A percentile compares a stretch with the other conserved stretches of the same genome.
These are phyloP conservation scores for Bretschneidera sinensis DNA, from an alignment of 345 rosid genomes.

Conservation along the genomic window DNA sequence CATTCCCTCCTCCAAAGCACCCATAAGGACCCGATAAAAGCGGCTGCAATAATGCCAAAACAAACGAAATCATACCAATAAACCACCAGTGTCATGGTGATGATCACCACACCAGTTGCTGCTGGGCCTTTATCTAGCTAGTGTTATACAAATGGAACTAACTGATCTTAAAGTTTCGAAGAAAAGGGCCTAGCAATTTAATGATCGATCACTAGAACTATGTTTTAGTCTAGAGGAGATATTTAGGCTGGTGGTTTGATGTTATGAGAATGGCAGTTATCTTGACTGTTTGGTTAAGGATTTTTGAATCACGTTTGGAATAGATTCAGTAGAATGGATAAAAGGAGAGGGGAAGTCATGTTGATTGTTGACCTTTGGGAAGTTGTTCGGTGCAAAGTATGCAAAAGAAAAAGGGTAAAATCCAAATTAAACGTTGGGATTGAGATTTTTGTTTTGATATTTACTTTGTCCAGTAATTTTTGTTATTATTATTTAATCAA, in stretches of 20 bases:
- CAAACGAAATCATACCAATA: constrained; percentile 78
- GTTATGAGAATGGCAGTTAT: constrained; percentile 33
- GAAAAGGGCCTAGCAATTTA: not conserved
- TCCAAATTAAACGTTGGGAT: too few relatives aligned
- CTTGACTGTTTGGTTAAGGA: constrained; percentile 31
- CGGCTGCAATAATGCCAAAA: constrained; percentile 59
- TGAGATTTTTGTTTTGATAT: too few relatives aligned
- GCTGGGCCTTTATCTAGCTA: too few relatives aligned
- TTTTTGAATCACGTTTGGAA: not conserved
- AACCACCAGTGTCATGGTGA: constrained; percentile 48
- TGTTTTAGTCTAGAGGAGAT: not conserved
- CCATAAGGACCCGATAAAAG: constrained; percentile 54
- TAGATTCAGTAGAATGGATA: too few relatives aligned
- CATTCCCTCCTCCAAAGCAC: constrained; percentile 50
- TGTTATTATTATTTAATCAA: too few relatives aligned
- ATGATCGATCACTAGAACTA: not conserved
- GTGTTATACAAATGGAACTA: not conserved
- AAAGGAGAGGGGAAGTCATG: not conserved
- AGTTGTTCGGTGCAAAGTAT: not conserved
- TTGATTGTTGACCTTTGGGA: not conserved
- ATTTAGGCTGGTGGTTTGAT: constrained; percentile 3
- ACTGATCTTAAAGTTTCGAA: constrained; percentile 1
- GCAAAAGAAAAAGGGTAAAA: not conserved
- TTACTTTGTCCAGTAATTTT: too few relatives aligned
- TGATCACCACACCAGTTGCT: not conserved